Conservation (phyloP, 140 eudicot genomes). For the Eryngium alpinum region DNA sequence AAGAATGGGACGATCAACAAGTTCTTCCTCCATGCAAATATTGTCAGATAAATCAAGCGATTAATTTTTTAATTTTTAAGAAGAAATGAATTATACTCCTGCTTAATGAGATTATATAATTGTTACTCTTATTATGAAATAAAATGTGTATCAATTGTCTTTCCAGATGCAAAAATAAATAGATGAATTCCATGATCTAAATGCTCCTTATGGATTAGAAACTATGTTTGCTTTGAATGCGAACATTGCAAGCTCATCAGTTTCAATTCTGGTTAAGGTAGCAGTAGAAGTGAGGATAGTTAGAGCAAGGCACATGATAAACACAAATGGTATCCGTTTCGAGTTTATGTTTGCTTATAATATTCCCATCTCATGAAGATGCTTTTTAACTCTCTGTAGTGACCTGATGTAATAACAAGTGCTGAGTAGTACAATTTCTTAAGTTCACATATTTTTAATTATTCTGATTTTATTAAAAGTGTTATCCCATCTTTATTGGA, state of each 20-base stretch:
- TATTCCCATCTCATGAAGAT: background rate
- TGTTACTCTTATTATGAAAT: no score
- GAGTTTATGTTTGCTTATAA: background rate
- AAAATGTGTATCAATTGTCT: no score
- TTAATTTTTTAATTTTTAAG: no score
- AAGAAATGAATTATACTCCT: no score
- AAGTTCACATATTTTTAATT: no score
- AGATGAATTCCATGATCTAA: background rate
- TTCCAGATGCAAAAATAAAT: background rate
- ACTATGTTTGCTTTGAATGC: background rate
- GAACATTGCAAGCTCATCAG: background rate
- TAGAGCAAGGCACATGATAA: background rate
- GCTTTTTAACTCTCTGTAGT: no score
- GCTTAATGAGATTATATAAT: no score
- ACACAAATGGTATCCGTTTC: background rate
- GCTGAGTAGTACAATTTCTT: no score
- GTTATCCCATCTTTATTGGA: constrained; percentile 75
- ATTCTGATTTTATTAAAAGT: constrained; percentile 73
- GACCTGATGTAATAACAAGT: no score
- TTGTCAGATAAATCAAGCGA: no score
- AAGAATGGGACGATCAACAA: no score
- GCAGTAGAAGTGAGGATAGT: background rate
- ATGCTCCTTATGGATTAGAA: background rate
- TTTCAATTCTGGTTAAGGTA: background rate
- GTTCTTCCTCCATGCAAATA: no score